phyloP scores from a whole-genome alignment of 1,284 basidiomycete species.

The Tilletia caries region DNA sequence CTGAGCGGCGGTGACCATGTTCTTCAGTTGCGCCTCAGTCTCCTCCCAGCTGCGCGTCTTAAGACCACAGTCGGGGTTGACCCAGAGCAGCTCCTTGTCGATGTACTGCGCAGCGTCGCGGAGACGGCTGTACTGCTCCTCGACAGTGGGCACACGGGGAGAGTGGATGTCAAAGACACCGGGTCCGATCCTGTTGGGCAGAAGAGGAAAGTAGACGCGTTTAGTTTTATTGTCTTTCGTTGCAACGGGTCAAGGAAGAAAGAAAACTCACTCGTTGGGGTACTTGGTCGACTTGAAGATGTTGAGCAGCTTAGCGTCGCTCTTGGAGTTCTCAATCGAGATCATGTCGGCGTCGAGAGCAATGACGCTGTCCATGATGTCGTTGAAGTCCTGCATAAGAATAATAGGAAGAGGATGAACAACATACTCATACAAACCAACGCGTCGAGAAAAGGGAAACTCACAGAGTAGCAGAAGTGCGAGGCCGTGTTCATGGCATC shows the following conservation, averaged over 20 bases:
- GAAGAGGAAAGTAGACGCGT: neutral
- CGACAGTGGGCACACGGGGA: slow-evolving; percentile 79
- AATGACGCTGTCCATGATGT: slow-evolving; percentile 97
- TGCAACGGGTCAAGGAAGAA: neutral
- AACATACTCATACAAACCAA: neutral
- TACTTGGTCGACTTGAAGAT: slow-evolving; percentile 95
- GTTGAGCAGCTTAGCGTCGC: slow-evolving; percentile 72
- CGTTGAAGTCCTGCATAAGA: slow-evolving; percentile 66
- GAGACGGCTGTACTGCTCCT: slow-evolving; percentile 94
- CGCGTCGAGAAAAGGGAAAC: neutral
- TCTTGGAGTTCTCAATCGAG: slow-evolving; percentile 79
- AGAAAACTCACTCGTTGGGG: slow-evolving; percentile 67
- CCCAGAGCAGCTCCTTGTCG: slow-evolving; percentile 59
- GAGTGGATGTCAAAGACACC: slow-evolving; percentile 95
- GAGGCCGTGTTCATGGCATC: slow-evolving; percentile 51
- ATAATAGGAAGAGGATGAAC: neutral
- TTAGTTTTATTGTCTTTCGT: too few species aligned
- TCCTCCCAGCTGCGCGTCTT: slow-evolving; percentile 54
- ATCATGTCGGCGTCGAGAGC: slow-evolving; percentile 98
- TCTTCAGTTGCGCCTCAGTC: slow-evolving; percentile 64
- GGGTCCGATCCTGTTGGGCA: slow-evolving; percentile 73
- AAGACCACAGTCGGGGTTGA: slow-evolving; percentile 79
- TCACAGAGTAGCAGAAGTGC: slow-evolving; percentile 53
- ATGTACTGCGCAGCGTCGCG: slow-evolving; percentile 64
- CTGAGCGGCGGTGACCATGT: slow-evolving; percentile 62